Evolutionary conservation across 176 grass and related monocot species (phyloP).

Genomic region (Aegilops speltoides): DNA sequence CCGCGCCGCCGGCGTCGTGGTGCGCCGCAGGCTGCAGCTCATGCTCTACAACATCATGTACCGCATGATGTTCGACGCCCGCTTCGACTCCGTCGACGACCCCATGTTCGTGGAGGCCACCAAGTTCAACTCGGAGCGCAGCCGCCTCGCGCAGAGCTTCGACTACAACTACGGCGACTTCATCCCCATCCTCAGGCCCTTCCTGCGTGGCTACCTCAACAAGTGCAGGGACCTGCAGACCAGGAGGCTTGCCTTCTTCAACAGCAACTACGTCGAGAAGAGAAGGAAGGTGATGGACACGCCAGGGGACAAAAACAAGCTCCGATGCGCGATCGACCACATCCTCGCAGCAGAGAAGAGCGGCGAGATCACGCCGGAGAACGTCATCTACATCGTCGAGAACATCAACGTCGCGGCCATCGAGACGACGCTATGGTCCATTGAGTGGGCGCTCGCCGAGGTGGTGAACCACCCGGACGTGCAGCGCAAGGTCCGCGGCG

Average conservation of each 20-base stretch:
- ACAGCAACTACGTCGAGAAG: conserved; percentile 39
- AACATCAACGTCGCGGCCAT: conserved; percentile 91
- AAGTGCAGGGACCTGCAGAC: neutral
- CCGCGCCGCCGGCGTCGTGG: neutral
- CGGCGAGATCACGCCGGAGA: conserved; percentile 83
- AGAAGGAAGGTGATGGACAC: conserved; percentile 31
- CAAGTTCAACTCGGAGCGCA: conserved; percentile 42
- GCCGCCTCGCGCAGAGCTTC: conserved; percentile 86
- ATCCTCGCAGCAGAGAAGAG: conserved; percentile 28
- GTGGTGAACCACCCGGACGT: conserved; percentile 79
- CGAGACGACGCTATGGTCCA: conserved; percentile 92
- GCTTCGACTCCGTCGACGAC: neutral
- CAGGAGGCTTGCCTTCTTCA: neutral
- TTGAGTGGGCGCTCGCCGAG: conserved; percentile 92
- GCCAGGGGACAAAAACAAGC: conserved; percentile 11
- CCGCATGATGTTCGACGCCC: neutral
- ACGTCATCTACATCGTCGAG: conserved; percentile 88
- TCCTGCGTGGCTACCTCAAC: conserved; percentile 71
- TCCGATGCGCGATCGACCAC: conserved; percentile 33
- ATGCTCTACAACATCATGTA: neutral
- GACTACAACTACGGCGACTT: conserved; percentile 97
- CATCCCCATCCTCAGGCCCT: conserved; percentile 72
- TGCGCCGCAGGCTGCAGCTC: neutral
- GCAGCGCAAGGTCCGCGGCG: conserved; percentile 52
- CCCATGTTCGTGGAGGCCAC: too few relatives aligned